Base-by-base conservation (phyloP, 495 filamentous ascomycete genomes). In the Aspergillus haitiensis region DNA sequence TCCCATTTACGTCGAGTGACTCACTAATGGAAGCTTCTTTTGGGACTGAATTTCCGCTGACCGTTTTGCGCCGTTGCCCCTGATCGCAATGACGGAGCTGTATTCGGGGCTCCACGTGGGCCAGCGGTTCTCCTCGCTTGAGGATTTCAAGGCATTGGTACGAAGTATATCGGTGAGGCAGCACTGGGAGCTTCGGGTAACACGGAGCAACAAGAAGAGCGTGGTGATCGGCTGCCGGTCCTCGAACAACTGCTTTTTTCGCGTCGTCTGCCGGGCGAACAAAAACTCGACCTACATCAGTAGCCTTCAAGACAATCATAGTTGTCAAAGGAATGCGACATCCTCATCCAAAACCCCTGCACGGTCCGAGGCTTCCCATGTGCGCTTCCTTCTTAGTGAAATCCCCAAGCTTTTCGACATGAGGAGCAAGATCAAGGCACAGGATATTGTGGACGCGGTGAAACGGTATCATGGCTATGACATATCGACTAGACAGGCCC, bases 331-430 rank as follows among this genome's bases (percentile, higher is more conserved):
- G 18, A 72, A 68, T 65, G 68, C 65, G 46, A 69, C 66, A 13
- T 69, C 73, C 13, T 65, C 75, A 8, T 61, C 65, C 11, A 68
- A 64, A 11, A 78, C 74, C 10, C 75, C 76, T 9, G 75, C 72
- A 35, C 76, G 75, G 51, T 78, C 76, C 4, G 76, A 78, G 59
- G 76, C 73, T n/a, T 78, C 76, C n/a, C 76, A 79, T 64, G 74
- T 79, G 27, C 74, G 75, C 3, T 79, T 78, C 37, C 62, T 79
- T 32, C 68, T 77, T 12, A 70, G 66, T 15, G 76, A 79, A 54
- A 79, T 78, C n/a, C 76, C 75, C 2, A 79, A 77, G 52, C 66
- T 79, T 3, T 79, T 79, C 61, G 74, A 79, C 50, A 76, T 75
- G 71, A 73, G 70, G 39, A 70, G 53, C 56, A 72, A 62, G 33